These are phyloP conservation scores for Vitis hybrid DNA, from an alignment of 177 flowering plant genomes.

Conservation along the genomic window DNA sequence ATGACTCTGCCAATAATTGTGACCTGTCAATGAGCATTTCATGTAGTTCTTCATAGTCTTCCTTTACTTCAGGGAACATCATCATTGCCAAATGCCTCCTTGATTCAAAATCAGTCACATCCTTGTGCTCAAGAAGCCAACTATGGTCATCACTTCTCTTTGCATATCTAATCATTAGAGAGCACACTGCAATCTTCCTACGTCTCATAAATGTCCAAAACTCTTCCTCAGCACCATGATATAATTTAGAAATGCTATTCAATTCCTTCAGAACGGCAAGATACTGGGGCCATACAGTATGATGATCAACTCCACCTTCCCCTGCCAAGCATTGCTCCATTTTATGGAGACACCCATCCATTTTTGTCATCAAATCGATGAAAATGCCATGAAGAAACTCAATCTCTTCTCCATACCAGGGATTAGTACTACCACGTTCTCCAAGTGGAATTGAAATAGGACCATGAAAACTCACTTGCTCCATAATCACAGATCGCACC, in stretches of 20 bases:
- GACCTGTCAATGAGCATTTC: slow-evolving; percentile 96
- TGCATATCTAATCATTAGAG: slow-evolving; percentile 47
- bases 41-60: slow-evolving; percentile 75
- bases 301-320: slow-evolving; percentile 21
- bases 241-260: slow-evolving; percentile 51
- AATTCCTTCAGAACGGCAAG: slow-evolving; percentile 68
- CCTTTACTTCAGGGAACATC: slow-evolving; percentile 76
- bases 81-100: slow-evolving; percentile 77
- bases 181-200: slow-evolving; percentile 43
- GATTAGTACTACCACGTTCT: slow-evolving; percentile 17
- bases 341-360: slow-evolving; percentile 44
- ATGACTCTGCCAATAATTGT: slow-evolving; percentile 77
- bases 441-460: slow-evolving; percentile 28
- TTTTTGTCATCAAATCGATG: slow-evolving; percentile 37
- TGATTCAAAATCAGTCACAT: slow-evolving; percentile 66
- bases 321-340: slow-evolving; percentile 39
- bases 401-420: slow-evolving; percentile 38
- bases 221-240: slow-evolving; percentile 44
- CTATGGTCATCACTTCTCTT: slow-evolving; percentile 57
- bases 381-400: slow-evolving; percentile 38
- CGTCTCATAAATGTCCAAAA: slow-evolving; percentile 43
- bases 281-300: slow-evolving; percentile 43
- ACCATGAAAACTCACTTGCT: slow-evolving; percentile 25
- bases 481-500: slow-evolving; percentile 34
- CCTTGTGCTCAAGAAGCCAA: slow-evolving; percentile 79